Base-by-base conservation (phyloP, 192 early-diverging fungal species). In the Umbelopsis vinacea region DNA sequence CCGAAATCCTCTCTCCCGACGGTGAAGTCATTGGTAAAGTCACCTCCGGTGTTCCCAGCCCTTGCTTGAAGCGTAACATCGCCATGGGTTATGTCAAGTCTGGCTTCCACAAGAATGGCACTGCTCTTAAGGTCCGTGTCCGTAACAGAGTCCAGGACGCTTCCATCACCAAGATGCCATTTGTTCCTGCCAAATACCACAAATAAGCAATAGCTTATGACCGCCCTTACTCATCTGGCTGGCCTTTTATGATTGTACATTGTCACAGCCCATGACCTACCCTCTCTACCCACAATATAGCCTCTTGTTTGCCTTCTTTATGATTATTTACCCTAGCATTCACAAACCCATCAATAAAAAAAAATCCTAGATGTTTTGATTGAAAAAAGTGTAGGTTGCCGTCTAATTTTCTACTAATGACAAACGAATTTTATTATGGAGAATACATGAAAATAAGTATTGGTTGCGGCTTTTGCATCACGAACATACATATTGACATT, bases 11-110 rank as follows among this genome's bases (percentile, higher is more conserved):
- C 40, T 81, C 83, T 69, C 72, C 78, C 19, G 86, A 89, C 7
- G 90, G 89, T 38, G 83, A 85, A 33, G 76, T 85, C 53, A 85
- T 95, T 71, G 97, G 97, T 50, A 90, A 84, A 46, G 85, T 99
- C 55, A 99, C 97, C n/a, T 91, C 88, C 11, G 97, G 97, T 15
- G 92, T 92, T 72, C 97, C 97, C 29, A 90, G 91, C 6, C 97
- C 97, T 3, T 88, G 89, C 4, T 85, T 96, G 46, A 94, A 95
- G 83, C 92, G 96, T 84, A 99, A 99, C 85, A 84, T 99, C 71
- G 97, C 96, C 15, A 99, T 99, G 96, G 97, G 92, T 0, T 97
- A 97, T 72, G 94, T 99, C 46, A 83, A 89, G 78, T 88, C 87
- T 70, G 95, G 96, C 11, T 86, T 89, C 81, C 93, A 95, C 84